Percentiles rank a stretch among this genome's conserved stretches.
Conservation (phyloP, 2,329 filamentous ascomycete species). For the Calonectria ilicicola region DNA sequence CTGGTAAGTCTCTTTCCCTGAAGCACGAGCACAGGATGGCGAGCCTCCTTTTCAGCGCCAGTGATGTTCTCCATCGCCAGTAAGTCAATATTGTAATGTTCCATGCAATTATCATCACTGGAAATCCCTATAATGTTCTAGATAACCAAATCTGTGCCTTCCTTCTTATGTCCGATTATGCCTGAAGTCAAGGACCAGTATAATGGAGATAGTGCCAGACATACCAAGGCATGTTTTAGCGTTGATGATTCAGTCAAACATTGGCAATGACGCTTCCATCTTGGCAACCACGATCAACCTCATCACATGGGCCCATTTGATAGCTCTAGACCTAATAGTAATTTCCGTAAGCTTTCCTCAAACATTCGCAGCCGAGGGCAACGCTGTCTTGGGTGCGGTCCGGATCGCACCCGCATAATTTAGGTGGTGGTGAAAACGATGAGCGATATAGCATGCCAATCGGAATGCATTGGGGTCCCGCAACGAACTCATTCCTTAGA, state of each 20-base stretch:
- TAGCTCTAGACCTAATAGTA: not conserved
- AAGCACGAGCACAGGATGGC: not conserved
- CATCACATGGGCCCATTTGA: too few species aligned
- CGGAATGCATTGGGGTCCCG: not conserved
- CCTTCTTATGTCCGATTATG: not conserved
- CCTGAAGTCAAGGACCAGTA: not conserved
- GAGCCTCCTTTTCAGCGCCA: not conserved
- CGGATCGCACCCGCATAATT: not conserved
- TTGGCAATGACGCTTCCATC: not conserved
- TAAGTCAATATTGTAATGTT: too few species aligned
- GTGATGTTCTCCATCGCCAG: not conserved
- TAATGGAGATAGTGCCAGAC: not conserved
- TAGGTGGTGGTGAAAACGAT: not conserved
- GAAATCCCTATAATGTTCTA: not conserved
- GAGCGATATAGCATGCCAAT: not conserved
- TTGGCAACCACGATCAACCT: not conserved
- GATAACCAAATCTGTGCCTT: not conserved
- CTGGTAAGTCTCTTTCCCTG: not conserved
- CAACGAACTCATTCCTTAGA: not conserved
- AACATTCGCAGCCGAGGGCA: not conserved
- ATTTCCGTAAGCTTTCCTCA: not conserved
- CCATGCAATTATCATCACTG: too few species aligned
- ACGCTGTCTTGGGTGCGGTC: not conserved
- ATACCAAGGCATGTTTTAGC: not conserved
- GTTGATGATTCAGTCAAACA: not conserved